phyloP scores from a whole-genome alignment of 345 rosid genomes.

The Citrus inodora region DNA sequence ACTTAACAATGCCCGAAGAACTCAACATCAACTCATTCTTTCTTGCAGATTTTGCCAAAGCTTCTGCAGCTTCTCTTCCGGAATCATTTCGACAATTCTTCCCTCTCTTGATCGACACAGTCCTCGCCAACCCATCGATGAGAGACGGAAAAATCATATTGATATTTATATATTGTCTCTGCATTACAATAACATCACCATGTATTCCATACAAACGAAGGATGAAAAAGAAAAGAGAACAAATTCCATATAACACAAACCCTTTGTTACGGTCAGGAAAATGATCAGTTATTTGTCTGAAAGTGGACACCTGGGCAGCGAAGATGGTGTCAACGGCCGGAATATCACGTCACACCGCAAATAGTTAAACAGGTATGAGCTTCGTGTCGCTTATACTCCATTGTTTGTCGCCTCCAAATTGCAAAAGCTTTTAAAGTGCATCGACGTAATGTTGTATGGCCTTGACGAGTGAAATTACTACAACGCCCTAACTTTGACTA shows the following conservation, averaged over 20 bases:
- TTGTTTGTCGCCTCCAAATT: constrained; percentile 12
- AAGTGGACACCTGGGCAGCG: neutral
- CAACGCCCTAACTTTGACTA: neutral
- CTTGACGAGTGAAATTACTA: constrained; percentile 12
- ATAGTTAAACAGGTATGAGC: constrained; percentile 2
- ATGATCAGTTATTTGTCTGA: constrained; percentile 4
- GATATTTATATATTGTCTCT: constrained; percentile 4
- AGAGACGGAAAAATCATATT: constrained; percentile 45
- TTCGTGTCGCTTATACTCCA: constrained; percentile 29
- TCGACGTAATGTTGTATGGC: constrained; percentile 14
- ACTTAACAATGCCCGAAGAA: constrained; percentile 51
- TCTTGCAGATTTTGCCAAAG: constrained; percentile 63
- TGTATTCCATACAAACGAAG: neutral
- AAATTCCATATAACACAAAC: neutral
- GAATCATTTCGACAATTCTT: constrained; percentile 32
- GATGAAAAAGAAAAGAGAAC: neutral
- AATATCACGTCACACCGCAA: constrained; percentile 13
- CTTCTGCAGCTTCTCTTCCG: constrained; percentile 62
- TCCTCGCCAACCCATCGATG: constrained; percentile 61
- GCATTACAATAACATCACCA: neutral
- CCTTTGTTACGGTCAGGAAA: neutral
- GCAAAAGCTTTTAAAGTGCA: neutral
- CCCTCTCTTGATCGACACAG: constrained; percentile 55
- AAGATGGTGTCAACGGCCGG: constrained; percentile 5
- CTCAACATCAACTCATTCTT: constrained; percentile 59